These are phyloP conservation scores for Petunia secreta DNA, from an alignment of 257 asterid species.

Conservation along the genomic window DNA sequence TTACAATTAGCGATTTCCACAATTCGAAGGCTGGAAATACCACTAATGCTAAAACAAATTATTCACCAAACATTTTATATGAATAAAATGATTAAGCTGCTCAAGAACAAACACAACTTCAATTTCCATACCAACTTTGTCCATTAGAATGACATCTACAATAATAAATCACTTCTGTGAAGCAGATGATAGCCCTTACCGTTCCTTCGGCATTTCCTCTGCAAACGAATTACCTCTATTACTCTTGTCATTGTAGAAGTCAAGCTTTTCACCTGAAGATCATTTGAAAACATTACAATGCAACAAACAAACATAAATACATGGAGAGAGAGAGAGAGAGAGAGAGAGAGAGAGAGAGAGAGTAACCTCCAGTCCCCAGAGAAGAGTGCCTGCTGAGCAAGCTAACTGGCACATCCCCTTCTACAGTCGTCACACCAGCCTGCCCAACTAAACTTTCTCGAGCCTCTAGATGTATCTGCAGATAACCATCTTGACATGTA, in stretches of 20 bases:
- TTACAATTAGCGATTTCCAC: background rate
- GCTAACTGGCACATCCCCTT: conserved; percentile 26
- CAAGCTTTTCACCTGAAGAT: conserved; percentile 14
- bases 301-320: background rate
- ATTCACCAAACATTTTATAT: background rate
- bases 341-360: background rate
- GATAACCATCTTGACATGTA: conserved; percentile 1
- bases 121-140: background rate
- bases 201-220: conserved; percentile 17
- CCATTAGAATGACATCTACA: background rate
- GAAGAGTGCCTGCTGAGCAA: conserved; percentile 25
- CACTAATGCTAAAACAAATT: no score
- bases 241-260: conserved; percentile 11
- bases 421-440: conserved; percentile 21
- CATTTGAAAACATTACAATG: background rate
- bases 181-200: conserved; percentile 16
- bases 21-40: no score
- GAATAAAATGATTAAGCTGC: conserved; percentile 8
- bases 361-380: conserved; percentile 22
- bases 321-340: no score
- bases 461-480: conserved; percentile 22
- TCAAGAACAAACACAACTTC: background rate
- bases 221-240: background rate
- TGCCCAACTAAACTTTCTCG: conserved; percentile 12
- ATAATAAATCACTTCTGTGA: background rate